Conservation (phyloP, 345 rosid species). For the Pistacia integerrima region DNA sequence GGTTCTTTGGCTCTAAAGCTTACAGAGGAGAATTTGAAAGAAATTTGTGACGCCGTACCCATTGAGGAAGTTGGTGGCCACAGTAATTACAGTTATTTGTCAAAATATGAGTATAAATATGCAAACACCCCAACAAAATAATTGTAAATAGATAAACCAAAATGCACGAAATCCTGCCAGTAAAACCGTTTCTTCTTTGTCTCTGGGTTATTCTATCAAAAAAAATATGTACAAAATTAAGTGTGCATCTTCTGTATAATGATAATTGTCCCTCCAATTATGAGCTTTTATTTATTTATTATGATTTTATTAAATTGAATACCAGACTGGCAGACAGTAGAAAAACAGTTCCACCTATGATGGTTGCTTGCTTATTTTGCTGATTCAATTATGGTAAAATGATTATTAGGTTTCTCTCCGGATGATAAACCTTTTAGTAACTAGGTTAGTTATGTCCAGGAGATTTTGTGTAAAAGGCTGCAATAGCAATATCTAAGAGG, state of each 20-base stretch:
- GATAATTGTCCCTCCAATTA: no score
- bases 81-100: conserved; percentile 17
- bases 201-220: neutral
- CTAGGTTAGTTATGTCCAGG: no score
- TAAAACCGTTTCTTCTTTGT: neutral
- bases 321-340: neutral
- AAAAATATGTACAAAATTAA: neutral
- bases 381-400: no score
- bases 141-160: neutral
- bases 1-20: conserved; percentile 40
- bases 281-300: no score
- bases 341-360: neutral
- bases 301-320: neutral
- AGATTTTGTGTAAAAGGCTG: no score
- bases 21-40: conserved; percentile 36
- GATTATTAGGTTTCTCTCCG: no score
- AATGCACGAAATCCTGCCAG: neutral
- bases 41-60: conserved; percentile 39
- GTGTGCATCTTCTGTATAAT: no score
- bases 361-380: no score
- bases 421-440: no score
- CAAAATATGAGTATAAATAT: conserved; percentile 24
- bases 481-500: no score
- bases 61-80: conserved; percentile 42
- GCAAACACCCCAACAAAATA: conserved; percentile 45